Evolutionary conservation across 768 basidiomycete genomes (phyloP).

Genomic region (Pleurotus platypus): DNA sequence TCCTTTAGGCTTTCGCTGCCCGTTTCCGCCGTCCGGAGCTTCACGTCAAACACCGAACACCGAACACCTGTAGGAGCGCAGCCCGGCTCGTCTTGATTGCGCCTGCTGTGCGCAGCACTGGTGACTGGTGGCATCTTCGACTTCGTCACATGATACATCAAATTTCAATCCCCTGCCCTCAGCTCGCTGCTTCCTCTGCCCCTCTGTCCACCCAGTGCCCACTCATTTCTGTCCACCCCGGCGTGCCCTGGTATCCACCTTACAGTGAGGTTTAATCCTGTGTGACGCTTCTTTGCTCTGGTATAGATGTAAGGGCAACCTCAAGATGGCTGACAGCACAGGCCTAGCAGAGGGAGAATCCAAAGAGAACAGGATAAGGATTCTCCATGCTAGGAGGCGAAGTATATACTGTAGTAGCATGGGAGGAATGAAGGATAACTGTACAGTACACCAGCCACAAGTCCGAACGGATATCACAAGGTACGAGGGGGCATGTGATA

Average conservation of each 20-base stretch:
- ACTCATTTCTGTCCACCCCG: constrained; percentile 21
- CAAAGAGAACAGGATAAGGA: too few species aligned
- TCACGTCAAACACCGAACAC: neutral
- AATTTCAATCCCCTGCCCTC: neutral
- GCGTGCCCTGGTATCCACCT: constrained; percentile 22
- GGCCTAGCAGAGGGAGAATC: too few species aligned
- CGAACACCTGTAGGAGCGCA: constrained; percentile 13
- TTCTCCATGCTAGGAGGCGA: too few species aligned
- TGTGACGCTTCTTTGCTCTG: neutral
- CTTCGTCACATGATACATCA: neutral
- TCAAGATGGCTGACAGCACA: too few species aligned
- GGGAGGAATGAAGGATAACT: too few species aligned
- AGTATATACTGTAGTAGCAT: too few species aligned
- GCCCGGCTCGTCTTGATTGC: constrained; percentile 14
- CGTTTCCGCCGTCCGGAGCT: constrained; percentile 5
- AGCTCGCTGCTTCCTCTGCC: constrained; percentile 14
- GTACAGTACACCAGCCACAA: too few species aligned
- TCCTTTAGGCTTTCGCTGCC: neutral
- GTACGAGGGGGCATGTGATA: too few species aligned
- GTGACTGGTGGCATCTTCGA: too few species aligned
- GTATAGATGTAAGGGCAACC: too few species aligned
- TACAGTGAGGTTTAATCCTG: neutral
- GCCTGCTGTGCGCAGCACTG: constrained; percentile 8
- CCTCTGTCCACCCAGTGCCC: constrained; percentile 15
- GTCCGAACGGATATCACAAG: too few species aligned